Percentiles rank a stretch among this genome's conserved stretches.
These are phyloP conservation scores for Naganishia vishniacii DNA, from an alignment of 768 basidiomycete genomes.

Conservation along the genomic window DNA sequence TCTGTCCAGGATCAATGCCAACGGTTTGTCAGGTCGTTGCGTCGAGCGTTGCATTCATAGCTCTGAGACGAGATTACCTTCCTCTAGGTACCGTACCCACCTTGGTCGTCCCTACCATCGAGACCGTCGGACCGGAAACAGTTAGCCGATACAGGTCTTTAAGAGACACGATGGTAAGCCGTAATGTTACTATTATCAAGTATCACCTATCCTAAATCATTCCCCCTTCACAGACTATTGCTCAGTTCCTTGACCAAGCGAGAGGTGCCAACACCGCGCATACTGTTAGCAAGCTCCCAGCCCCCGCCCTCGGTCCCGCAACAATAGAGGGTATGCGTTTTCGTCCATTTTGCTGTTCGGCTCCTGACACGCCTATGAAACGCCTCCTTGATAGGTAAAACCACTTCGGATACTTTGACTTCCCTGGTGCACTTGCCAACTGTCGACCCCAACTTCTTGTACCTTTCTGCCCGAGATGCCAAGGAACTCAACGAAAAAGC, in stretches of 20 bases:
- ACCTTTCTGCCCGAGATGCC: conserved; percentile 59
- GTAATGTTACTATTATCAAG: background rate
- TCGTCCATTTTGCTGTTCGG: conserved; percentile 29
- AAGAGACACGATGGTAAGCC: conserved; percentile 63
- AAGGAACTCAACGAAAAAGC: conserved; percentile 56
- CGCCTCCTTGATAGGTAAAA: conserved; percentile 33
- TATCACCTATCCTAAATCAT: background rate
- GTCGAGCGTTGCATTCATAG: background rate
- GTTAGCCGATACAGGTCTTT: conserved; percentile 77
- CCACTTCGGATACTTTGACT: conserved; percentile 53
- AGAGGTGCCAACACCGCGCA: conserved; percentile 65
- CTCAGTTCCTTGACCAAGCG: conserved; percentile 77
- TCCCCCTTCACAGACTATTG: conserved; percentile 56
- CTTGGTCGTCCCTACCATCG: conserved; percentile 73
- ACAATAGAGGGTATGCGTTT: conserved; percentile 60
- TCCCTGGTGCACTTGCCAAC: conserved; percentile 61
- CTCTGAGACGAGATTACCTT: background rate
- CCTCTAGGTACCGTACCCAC: conserved; percentile 70
- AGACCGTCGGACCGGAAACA: conserved; percentile 63
- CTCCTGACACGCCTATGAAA: background rate
- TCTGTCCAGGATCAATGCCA: conserved; percentile 63
- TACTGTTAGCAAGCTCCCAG: conserved; percentile 66
- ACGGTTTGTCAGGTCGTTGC: conserved; percentile 53
- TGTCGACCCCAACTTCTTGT: conserved; percentile 61
- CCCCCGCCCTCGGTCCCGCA: conserved; percentile 70